Base-by-base conservation (phyloP, 768 basidiomycete genomes). In the Pleurotus pulmonarius region DNA sequence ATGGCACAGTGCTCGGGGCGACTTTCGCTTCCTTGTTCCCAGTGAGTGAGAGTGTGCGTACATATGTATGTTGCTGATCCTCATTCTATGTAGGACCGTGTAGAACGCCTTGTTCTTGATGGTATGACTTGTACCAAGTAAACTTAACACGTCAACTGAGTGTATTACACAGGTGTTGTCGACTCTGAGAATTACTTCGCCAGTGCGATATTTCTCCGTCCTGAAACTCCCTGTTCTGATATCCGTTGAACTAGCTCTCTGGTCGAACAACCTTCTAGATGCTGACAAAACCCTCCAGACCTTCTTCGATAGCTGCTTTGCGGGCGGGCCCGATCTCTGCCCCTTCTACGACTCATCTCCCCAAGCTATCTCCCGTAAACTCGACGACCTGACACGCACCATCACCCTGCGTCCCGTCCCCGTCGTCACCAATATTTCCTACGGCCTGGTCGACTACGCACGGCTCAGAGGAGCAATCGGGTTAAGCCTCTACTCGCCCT, bases 21-120 rank as follows among this genome's bases (percentile, higher is more conserved):
- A 68, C 69, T 0, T 73, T 71, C 58, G 69, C 73, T 1, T 43
- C 72, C 2, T 57, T 73, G 49, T 72, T 73, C 54, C 73, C 74
- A 2, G 72, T 69, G 55, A 46, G 63, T 53, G 15, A 40, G n/a
- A 20, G 15, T n/a, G 18, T 43, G 24, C 22, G 13, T 12, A 4
- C 39, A 25, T 40, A 34, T 45, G 1, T 43, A 43, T 43, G 41
- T 12, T 70, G 68, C 56, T 37, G 62, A 48, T 15, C 43, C 16
- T 52, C 18, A 24, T 22, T 2, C n/a, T 9, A 51, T 22, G n/a
- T 49, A 66, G 69, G 66, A 72, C 56, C 65, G 69, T 16, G 64
- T 73, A 11, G 70, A 64, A 11, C 66, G 72, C n/a, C 37, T 73
- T 3, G 55, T 67, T 18, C 62, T 72, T 29, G 72, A 73, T 48